Evolutionary conservation across 768 basidiomycete species (phyloP), one percentile per base, ranked within the genome.

Genomic region (Leccinum sublutescens): DNA sequence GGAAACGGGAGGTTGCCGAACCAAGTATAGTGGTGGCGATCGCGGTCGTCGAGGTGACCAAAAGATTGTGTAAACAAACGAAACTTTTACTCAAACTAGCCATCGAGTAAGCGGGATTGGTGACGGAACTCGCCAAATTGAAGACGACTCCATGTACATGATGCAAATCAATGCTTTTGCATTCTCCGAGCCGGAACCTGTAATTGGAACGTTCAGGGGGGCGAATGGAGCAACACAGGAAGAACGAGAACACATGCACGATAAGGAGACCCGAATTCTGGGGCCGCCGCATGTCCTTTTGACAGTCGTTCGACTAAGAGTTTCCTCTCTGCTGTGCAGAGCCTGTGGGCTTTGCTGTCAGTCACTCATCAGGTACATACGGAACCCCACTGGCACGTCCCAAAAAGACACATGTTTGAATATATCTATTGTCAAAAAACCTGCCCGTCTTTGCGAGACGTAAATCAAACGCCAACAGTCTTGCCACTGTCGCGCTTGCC

Each of bases 151-250:
- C 54, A 54, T 31, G 9, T 11, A 5, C 43, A 45, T 45, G 19
- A 45, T 45, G 43, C 19, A 45, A 11, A 19, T 45, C 43, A 6
- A 45, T 19, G 19, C 2, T 3, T 45, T 45, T 45, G 43, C 43
- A 45, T 45, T 45, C 43, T 45, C n/a, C 43, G 43, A 45, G 43
- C 43, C 43, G 19, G 43, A 45, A 45, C 43, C 43, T 45, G 43
- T 19, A 45, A 45, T 49, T 57, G 54, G 25, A 70, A 71, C 69
- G 69, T 66, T 69, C 68, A 50, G 56, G 64, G 68, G 68, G 47
- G 60, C 23, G 14, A 47, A 57, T 21, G 52, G 50, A 58, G 48
- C 48, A 29, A 52, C 52, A 55, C 52, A 57, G 61, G 54, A 36
- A 2, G 25, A 59, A 27, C 31, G 34, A 31, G n/a, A 33, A 52